These are phyloP conservation scores for Trypanosoma lewisi DNA, from an alignment of 208 protist species.

Conservation along the genomic window DNA sequence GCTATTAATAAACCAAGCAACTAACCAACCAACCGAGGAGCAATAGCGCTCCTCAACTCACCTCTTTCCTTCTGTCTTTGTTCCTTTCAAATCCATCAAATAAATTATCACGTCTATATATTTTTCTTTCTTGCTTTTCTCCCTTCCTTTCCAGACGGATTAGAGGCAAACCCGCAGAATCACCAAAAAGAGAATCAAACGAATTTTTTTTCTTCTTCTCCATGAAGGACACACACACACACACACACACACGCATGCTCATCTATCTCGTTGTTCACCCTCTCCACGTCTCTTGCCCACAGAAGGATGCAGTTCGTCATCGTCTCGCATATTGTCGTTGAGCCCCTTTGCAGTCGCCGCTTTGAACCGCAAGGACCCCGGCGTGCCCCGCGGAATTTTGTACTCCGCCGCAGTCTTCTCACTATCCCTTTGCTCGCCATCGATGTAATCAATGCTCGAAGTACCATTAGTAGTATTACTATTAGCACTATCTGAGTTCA, in stretches of 20 bases:
- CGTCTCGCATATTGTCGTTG: conserved; percentile 8
- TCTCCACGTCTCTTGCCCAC: conserved; percentile 13
- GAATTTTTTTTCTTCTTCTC: background rate
- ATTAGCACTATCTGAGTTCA: background rate
- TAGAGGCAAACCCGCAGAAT: too few relatives aligned
- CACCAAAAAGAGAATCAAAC: background rate
- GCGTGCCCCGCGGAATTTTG: conserved; percentile 4
- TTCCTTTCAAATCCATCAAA: background rate
- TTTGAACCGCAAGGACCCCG: conserved; percentile 7
- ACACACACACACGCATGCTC: too few relatives aligned
- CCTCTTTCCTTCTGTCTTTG: too few relatives aligned
- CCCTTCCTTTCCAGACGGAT: background rate
- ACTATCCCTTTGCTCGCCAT: conserved; percentile 1
- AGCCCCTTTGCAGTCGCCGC: background rate
- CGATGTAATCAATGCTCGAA: background rate
- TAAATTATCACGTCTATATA: too few relatives aligned
- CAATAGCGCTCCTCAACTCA: too few relatives aligned
- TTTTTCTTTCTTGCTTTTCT: background rate
- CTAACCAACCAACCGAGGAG: too few relatives aligned
- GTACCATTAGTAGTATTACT: background rate
- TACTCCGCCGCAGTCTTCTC: background rate
- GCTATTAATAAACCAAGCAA: too few relatives aligned
- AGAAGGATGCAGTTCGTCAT: conserved; percentile 39
- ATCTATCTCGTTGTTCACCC: background rate
- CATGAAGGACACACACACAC: too few relatives aligned